Percentiles rank a stretch among this genome's conserved stretches.
phyloP scores from a whole-genome alignment of 2,329 filamentous ascomycete genomes.

The Capronia epimyces region DNA sequence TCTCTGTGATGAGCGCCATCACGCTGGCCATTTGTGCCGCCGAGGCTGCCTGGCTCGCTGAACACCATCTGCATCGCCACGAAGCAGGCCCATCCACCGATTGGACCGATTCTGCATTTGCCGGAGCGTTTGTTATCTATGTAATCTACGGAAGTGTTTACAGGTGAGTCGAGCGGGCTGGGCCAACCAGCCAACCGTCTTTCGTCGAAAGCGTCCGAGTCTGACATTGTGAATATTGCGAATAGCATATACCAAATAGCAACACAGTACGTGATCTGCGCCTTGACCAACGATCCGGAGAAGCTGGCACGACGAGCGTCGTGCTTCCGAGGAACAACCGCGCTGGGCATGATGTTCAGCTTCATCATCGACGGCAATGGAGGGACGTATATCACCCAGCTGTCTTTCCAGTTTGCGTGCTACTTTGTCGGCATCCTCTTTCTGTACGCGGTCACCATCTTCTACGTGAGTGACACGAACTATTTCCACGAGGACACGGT shows the following conservation, averaged over 20 bases:
- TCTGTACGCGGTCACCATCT: not conserved
- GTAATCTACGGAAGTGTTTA: conserved; percentile 11
- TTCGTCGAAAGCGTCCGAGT: no score
- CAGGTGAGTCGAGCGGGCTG: not conserved
- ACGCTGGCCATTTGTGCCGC: not conserved
- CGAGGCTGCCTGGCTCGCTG: not conserved
- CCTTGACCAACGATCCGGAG: not conserved
- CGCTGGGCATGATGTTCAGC: not conserved
- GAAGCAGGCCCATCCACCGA: not conserved
- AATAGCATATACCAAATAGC: not conserved
- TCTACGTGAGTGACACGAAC: not conserved
- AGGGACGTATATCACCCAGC: not conserved
- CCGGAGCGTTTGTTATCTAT: conserved; percentile 6
- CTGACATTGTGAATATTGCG: no score
- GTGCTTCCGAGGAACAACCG: not conserved
- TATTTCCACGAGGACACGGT: not conserved
- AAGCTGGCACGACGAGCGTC: not conserved
- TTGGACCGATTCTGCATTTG: conserved; percentile 3
- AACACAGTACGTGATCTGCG: not conserved
- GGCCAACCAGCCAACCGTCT: no score
- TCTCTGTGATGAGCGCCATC: conserved; percentile 7
- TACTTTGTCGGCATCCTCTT: not conserved
- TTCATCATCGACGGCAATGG: not conserved
- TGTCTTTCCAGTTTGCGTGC: not conserved
- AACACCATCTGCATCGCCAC: conserved; percentile 4